Base-by-base conservation (phyloP, 176 grass and related monocot genomes). In the Raddia guianensis region DNA sequence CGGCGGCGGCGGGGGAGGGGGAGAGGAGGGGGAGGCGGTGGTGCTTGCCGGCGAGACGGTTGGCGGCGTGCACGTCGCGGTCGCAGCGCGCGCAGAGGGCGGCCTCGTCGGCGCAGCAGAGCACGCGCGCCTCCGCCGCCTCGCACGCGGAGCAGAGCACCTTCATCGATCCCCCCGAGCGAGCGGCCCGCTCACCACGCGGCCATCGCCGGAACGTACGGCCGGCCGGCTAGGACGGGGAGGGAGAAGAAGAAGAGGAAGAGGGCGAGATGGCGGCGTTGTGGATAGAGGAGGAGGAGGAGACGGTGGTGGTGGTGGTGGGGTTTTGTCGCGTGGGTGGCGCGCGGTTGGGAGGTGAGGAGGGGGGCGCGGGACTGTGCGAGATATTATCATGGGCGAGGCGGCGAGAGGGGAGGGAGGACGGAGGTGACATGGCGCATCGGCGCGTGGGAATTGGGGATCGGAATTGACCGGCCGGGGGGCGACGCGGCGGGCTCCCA, bases 71-170 rank as follows among this genome's bases (percentile, higher is more conserved):
- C 19, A 99, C 93, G 63, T 83, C 82, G 76, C 86, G 88, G 71
- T 99, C 97, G 78, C 97, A 99, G 61, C 81, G 68, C 63, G 79
- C 82, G 73, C 97, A 99, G 2, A 99, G 92, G 67, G 91, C 93
- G 59, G 97, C 97, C 86, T 99, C 97, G 89, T 99, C 97, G 43
- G 93, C 97, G 83, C 91, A 96, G 85, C 97, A 99, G 35, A 99
- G 85, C 35, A 99, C 87, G 51, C 66, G 58, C 52, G 97, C 97
- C 91, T 93, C 90, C 20, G 96, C 93, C 49, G 88, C 93, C 82
- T 93, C 92, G 85, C 96, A 99, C 27, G 90, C 88, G 40, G 90
- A 95, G 86, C 96, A 99, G 57, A 94, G 87, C 67, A 99, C 88
- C 82, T 95, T 99, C 96, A 95, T 99, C 73, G 67, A 18, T 57